phyloP scores from a whole-genome alignment of 208 protist genomes.

The Trypanosoma avium region DNA sequence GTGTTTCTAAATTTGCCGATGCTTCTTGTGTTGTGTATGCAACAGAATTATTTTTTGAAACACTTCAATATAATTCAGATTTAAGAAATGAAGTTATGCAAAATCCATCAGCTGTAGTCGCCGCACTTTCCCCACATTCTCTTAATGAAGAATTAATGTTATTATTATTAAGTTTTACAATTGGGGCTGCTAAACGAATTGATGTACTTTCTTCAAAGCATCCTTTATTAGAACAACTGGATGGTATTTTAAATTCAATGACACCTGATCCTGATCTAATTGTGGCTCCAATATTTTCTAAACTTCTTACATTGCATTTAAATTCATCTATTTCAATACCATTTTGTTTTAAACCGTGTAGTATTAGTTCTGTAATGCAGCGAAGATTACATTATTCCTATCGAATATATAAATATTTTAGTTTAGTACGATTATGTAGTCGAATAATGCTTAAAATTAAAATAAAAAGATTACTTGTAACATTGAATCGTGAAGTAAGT shows the following conservation, averaged over 20 bases:
- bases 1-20: slow-evolving; percentile 65
- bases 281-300: slow-evolving; percentile 68
- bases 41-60: slow-evolving; percentile 69
- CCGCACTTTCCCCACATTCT: slow-evolving; percentile 55
- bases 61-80: slow-evolving; percentile 43
- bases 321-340: slow-evolving; percentile 36
- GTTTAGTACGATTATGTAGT: slow-evolving; percentile 43
- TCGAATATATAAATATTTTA: slow-evolving; percentile 40
- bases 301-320: slow-evolving; percentile 57
- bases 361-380: slow-evolving; percentile 31
- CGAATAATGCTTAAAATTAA: slow-evolving; percentile 66
- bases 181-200: slow-evolving; percentile 48
- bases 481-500: neutral
- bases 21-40: slow-evolving; percentile 69
- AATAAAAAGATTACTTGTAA: slow-evolving; percentile 37
- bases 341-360: slow-evolving; percentile 15
- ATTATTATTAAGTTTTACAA: slow-evolving; percentile 55
- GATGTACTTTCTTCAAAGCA: slow-evolving; percentile 60
- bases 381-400: slow-evolving; percentile 41
- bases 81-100: slow-evolving; percentile 51
- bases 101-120: slow-evolving; percentile 58
- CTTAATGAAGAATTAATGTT: slow-evolving; percentile 71
- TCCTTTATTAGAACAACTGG: slow-evolving; percentile 63
- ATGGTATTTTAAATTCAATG: slow-evolving; percentile 43
- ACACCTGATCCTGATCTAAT: slow-evolving; percentile 39